Evolutionary conservation across 192 early-diverging fungal genomes (phyloP).

Genomic region (Spizellomyces punctatus): DNA sequence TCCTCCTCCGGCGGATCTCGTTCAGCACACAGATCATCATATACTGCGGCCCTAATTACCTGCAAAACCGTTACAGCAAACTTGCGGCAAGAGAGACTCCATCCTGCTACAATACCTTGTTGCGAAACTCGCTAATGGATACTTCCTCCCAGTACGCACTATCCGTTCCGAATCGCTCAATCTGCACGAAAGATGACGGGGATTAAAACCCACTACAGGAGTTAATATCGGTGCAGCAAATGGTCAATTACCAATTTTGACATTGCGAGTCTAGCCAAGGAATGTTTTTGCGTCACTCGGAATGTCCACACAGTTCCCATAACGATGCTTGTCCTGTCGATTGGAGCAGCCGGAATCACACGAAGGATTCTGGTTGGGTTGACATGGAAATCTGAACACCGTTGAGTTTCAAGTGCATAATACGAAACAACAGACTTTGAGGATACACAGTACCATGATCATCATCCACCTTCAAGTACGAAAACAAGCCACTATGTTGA

Average conservation of each 20-base stretch:
- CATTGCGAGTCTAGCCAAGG: slow-evolving; percentile 70
- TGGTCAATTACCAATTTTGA: slow-evolving; percentile 41
- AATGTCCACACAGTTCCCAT: slow-evolving; percentile 94
- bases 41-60: slow-evolving; percentile 6
- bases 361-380: slow-evolving; percentile 23
- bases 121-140: slow-evolving; percentile 40
- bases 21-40: slow-evolving; percentile 31
- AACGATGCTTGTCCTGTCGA: slow-evolving; percentile 80
- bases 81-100: no score
- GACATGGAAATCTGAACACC: no score
- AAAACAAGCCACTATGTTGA: background rate
- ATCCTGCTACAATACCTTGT: background rate
- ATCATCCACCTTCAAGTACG: background rate
- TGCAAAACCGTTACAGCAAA: no score
- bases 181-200: no score
- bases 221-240: no score
- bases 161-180: slow-evolving; percentile 84
- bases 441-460: background rate
- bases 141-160: slow-evolving; percentile 79
- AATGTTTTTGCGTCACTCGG: slow-evolving; percentile 57
- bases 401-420: background rate
- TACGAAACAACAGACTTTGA: background rate
- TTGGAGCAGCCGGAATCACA: slow-evolving; percentile 72
- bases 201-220: no score
- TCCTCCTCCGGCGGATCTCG: slow-evolving; percentile 16